Base-by-base conservation (phyloP, 2,329 filamentous ascomycete genomes). In the Trematosphaeria pertusa region DNA sequence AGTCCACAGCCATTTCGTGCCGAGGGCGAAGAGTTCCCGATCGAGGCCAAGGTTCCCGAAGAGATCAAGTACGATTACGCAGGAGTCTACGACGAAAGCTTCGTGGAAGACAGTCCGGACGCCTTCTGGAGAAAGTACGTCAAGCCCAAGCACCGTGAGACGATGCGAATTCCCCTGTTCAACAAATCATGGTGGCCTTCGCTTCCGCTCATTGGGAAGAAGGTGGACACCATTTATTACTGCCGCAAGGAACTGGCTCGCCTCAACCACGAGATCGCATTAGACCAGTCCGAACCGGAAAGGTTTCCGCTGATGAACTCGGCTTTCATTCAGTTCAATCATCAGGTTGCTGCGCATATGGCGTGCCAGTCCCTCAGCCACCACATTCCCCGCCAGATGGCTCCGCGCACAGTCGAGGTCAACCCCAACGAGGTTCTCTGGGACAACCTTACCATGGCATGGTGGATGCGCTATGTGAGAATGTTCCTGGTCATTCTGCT, bases 341-440 rank as follows among this genome's bases (percentile, higher is more conserved):
- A 97, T 65, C 94, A 99, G 69, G 89, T 97, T 1, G 92, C 93
- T 5, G 94, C 94, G 0, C 94, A 99, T 64, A 97, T 99, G 94
- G 94, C 93, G 47, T 97, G 91, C 68, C 94, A 99, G 69, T 86
- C 90, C 37, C 81, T 95, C 35, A 91, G 88, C 30, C 91, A 97
- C 68, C 94, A 99, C 62, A 73, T 96, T 1, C 94, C 94, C 1
- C 89, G 89, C 60, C 89, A 96, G 35, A 99, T 99, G 94, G 83
- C 90, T 1, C 94, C 94, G 0, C 85, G 94, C 20, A 82, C 89
- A 31, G 88, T 96, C n/a, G 94, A 99, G 67, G 91, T 99, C 36
- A 91, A 91, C 5, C 94, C 94, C 0, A 87, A 87, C 33, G 92
- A 97, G 67, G 91, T 99, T 7, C 81, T 95, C 31, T 99, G 94